A percentile compares a stretch with the other conserved stretches of the same genome.
Conservation (phyloP, 371 early-diverging fungal genomes). For the Chytridium lagenaria region DNA sequence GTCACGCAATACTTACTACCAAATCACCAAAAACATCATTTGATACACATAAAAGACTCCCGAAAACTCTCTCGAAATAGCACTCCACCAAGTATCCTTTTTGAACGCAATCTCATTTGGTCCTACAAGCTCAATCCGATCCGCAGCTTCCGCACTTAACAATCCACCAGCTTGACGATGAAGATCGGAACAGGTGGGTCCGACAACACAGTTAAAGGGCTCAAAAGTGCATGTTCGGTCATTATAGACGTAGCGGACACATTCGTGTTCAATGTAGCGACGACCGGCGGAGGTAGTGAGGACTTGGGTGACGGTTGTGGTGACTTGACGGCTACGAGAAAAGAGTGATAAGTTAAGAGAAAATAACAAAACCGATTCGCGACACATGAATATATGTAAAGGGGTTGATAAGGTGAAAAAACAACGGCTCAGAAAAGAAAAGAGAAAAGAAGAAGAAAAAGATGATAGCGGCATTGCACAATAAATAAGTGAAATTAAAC, state of each 20-base stretch:
- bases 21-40: slow-evolving; percentile 74
- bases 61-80: slow-evolving; percentile 68
- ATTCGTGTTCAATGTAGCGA: slow-evolving; percentile 74
- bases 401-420: too few species aligned
- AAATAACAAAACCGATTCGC: not conserved
- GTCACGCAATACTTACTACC: slow-evolving; percentile 50
- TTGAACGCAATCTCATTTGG: slow-evolving; percentile 75
- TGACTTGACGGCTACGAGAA: slow-evolving; percentile 10
- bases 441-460: not conserved
- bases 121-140: slow-evolving; percentile 68
- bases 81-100: slow-evolving; percentile 53
- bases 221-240: slow-evolving; percentile 51
- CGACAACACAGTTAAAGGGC: slow-evolving; percentile 65
- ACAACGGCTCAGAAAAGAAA: too few species aligned
- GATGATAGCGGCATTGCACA: not conserved
- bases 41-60: slow-evolving; percentile 83
- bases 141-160: slow-evolving; percentile 60
- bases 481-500: not conserved
- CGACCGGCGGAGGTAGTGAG: slow-evolving; percentile 53
- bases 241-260: slow-evolving; percentile 72
- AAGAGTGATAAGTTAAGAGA: not conserved
- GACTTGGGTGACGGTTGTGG: slow-evolving; percentile 39
- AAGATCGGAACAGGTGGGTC: slow-evolving; percentile 59
- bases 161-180: slow-evolving; percentile 60
- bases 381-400: too few species aligned